Percentiles rank a stretch among this genome's conserved stretches.
These are phyloP conservation scores for Monilinia polystroma DNA, from an alignment of 2,329 filamentous ascomycete genomes.

Conservation along the genomic window DNA sequence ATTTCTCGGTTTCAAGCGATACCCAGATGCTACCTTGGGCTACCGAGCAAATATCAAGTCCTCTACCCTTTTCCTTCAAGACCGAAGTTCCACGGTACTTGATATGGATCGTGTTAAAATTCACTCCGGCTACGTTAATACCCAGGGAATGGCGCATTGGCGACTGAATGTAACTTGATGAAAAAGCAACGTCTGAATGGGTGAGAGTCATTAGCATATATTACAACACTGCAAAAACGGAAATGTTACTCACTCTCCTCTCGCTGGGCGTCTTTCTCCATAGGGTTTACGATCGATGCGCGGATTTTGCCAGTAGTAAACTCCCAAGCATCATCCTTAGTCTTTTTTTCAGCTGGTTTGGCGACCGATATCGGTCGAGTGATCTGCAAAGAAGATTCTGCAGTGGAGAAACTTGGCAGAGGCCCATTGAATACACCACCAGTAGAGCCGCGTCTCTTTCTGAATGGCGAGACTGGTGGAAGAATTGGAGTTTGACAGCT, in stretches of 20 bases:
- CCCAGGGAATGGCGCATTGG: slow-evolving; percentile 15
- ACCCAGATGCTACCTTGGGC: slow-evolving; percentile 29
- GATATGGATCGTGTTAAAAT: slow-evolving; percentile 26
- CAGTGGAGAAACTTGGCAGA: neutral
- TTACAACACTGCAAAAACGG: neutral
- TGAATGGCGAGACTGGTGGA: slow-evolving; percentile 13
- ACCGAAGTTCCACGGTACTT: neutral
- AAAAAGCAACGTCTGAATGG: slow-evolving; percentile 32
- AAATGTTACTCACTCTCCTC: slow-evolving; percentile 31
- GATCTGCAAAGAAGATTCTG: neutral
- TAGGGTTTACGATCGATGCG: slow-evolving; percentile 8
- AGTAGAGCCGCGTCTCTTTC: slow-evolving; percentile 2
- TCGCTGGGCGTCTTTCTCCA: slow-evolving; percentile 25
- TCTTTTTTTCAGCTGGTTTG: neutral
- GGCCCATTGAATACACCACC: neutral
- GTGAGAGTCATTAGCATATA: neutral
- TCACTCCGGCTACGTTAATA: slow-evolving; percentile 26
- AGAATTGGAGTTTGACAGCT: slow-evolving; percentile 8
- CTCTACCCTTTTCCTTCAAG: neutral
- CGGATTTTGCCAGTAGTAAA: slow-evolving; percentile 27
- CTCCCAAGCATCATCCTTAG: slow-evolving; percentile 30
- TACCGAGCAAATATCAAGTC: slow-evolving; percentile 28
- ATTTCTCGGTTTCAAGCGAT: slow-evolving; percentile 24
- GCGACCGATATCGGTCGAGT: no score
- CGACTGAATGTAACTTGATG: slow-evolving; percentile 26